A percentile compares a stretch with the other conserved stretches of the same genome.
phyloP scores from a whole-genome alignment of 2,329 filamentous ascomycete species.

The Penicillium expansum region DNA sequence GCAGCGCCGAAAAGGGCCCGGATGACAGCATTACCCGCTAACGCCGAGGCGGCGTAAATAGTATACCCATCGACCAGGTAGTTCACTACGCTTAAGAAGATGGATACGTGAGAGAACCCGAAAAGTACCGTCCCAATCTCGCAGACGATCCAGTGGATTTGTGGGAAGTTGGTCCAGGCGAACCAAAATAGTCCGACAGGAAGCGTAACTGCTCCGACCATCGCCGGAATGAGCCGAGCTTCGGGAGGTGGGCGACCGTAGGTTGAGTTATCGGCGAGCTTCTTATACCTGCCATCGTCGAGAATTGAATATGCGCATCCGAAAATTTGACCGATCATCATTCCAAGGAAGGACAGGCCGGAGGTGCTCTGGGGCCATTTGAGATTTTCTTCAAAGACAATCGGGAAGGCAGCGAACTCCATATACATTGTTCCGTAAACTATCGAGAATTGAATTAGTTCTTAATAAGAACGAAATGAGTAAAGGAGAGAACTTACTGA shows the following conservation, averaged over 20 bases:
- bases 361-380: constrained; percentile 44
- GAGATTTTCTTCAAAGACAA: constrained; percentile 45
- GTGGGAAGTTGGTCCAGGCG: constrained; percentile 18
- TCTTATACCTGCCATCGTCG: constrained; percentile 25
- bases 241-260: constrained; percentile 10
- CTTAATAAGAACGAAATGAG: neutral
- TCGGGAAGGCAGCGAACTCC: constrained; percentile 49
- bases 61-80: constrained; percentile 21
- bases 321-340: constrained; percentile 37
- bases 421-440: constrained; percentile 51
- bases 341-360: constrained; percentile 46
- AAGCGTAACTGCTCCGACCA: constrained; percentile 16
- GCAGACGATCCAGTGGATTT: constrained; percentile 12
- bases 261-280: neutral
- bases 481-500: neutral
- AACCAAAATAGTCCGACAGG: constrained; percentile 19
- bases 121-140: constrained; percentile 13
- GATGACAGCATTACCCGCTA: no score
- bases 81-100: constrained; percentile 16
- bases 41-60: no score
- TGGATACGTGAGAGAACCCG: constrained; percentile 15
- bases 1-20: no score
- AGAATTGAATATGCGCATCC: constrained; percentile 37
- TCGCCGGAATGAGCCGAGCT: constrained; percentile 14
- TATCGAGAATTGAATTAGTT: constrained; percentile 13